Evolutionary conservation across 1,284 basidiomycete species (phyloP).

Genomic region (Fomitopsis palustris): DNA sequence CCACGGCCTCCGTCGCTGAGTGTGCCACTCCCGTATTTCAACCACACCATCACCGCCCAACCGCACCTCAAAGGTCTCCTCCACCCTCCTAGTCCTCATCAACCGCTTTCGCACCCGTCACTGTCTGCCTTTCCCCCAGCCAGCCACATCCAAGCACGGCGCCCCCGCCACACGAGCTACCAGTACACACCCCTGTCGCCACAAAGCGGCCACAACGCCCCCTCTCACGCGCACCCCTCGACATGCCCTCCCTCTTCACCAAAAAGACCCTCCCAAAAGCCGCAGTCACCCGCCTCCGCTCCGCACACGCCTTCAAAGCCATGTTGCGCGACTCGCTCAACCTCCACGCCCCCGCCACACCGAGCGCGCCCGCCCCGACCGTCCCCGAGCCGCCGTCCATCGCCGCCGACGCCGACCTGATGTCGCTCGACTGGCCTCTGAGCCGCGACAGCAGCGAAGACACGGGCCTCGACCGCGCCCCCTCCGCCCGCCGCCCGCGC

Average conservation of each 20-base stretch:
- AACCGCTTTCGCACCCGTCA: too few species aligned
- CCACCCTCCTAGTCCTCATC: not conserved
- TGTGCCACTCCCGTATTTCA: not conserved
- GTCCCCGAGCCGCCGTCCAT: not conserved
- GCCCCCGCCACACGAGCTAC: too few species aligned
- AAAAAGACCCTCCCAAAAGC: not conserved
- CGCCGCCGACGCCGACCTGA: not conserved
- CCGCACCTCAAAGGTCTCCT: not conserved
- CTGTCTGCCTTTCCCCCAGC: too few species aligned
- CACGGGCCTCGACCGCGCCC: too few species aligned
- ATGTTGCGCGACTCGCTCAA: not conserved
- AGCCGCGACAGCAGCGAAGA: too few species aligned
- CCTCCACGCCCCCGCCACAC: not conserved
- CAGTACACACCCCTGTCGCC: too few species aligned
- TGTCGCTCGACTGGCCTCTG: too few species aligned
- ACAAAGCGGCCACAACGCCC: too few species aligned
- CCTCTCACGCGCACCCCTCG: not conserved
- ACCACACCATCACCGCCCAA: not conserved
- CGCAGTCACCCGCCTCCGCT: not conserved
- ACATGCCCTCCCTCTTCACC: not conserved
- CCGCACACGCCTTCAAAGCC: not conserved
- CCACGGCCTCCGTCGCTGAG: not conserved
- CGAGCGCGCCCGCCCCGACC: not conserved
- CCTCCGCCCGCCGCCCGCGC: too few species aligned
- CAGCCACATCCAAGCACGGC: too few species aligned